Evolutionary conservation across 176 grass and related monocot genomes (phyloP).

Genomic region (Aechmea fasciata): DNA sequence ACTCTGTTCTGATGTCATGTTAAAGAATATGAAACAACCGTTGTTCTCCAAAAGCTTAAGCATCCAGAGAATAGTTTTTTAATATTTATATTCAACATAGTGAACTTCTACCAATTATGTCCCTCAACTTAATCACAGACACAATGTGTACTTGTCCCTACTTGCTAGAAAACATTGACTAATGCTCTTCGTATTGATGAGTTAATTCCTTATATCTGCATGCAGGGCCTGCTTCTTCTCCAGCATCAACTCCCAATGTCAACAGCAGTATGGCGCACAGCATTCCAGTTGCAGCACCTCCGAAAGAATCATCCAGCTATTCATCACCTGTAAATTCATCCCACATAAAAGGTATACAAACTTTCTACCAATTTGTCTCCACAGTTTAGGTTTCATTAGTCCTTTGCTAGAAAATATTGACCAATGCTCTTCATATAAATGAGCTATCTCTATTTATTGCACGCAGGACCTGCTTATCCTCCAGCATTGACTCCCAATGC

Average conservation of each 20-base stretch:
- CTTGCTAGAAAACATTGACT: conserved; percentile 13
- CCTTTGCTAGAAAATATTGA: too few species aligned
- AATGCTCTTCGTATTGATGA: conserved; percentile 2
- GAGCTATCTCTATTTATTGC: conserved; percentile 2
- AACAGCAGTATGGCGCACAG: background rate
- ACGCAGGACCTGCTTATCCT: conserved; percentile 33
- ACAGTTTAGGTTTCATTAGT: background rate
- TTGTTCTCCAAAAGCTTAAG: too few species aligned
- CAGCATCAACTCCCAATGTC: conserved; percentile 12
- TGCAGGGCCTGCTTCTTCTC: conserved; percentile 14
- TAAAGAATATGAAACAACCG: too few species aligned
- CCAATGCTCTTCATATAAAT: too few species aligned
- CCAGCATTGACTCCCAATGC: conserved; percentile 26
- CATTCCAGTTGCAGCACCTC: background rate
- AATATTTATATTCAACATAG: too few species aligned
- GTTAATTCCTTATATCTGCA: conserved; percentile 10
- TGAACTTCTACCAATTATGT: conserved; percentile 12
- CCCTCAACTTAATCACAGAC: conserved; percentile 22
- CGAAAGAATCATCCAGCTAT: background rate
- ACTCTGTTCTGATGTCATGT: too few species aligned
- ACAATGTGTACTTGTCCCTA: conserved; percentile 11
- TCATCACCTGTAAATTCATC: background rate
- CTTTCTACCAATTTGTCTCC: background rate
- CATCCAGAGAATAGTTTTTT: too few species aligned
- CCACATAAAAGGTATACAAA: background rate